These are phyloP conservation scores for Rhododendron mucronatum DNA, from an alignment of 148 eudicot genomes.

Conservation along the genomic window DNA sequence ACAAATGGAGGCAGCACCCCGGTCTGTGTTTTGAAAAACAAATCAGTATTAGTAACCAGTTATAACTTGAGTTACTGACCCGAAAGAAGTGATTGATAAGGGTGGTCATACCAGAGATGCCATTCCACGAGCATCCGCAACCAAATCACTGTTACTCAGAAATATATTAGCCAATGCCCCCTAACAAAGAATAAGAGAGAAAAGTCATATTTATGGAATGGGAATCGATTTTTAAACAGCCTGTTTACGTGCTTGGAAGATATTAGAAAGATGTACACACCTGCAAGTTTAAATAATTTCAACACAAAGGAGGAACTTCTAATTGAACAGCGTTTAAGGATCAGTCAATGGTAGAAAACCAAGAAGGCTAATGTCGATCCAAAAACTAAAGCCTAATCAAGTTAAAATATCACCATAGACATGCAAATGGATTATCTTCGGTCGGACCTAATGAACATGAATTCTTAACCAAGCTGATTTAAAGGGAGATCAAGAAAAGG, in stretches of 20 bases:
- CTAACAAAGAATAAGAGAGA: conserved; percentile 25
- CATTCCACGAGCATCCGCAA: conserved; percentile 78
- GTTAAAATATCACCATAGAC: not conserved
- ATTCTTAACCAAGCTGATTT: not conserved
- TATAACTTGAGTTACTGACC: not conserved
- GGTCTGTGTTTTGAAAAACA: conserved; percentile 32
- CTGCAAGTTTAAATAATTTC: not conserved
- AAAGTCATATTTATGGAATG: not conserved
- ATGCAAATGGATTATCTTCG: not conserved
- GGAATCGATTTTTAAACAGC: not conserved
- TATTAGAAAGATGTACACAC: not conserved
- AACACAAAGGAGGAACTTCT: not conserved
- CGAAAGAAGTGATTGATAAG: not conserved
- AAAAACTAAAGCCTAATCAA: no score
- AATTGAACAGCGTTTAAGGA: not conserved
- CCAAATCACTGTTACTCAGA: conserved; percentile 62
- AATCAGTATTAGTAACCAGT: conserved; percentile 5
- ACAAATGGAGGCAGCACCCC: conserved; percentile 94
- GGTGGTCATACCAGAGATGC: conserved; percentile 63
- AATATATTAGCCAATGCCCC: conserved; percentile 91
- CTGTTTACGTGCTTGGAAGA: not conserved
- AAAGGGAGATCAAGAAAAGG: not conserved
- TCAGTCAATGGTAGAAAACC: not conserved
- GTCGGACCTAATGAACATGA: not conserved
- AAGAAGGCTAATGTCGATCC: not conserved